Conservation (phyloP, 768 basidiomycete genomes). For the Obba rivulosa region DNA sequence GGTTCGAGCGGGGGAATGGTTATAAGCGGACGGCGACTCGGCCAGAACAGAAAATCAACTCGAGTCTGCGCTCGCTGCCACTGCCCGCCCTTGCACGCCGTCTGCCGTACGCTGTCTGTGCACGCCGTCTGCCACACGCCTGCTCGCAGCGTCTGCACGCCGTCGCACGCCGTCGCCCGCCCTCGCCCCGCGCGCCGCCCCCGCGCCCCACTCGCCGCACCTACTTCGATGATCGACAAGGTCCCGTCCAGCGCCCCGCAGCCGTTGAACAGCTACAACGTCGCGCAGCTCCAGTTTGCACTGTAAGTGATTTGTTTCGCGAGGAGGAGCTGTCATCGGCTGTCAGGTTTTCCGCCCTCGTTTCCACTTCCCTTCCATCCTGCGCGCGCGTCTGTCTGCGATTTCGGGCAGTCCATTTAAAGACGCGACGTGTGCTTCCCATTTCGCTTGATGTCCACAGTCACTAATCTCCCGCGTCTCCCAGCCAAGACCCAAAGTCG, state of each 20-base stretch:
- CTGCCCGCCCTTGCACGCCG: too few species aligned
- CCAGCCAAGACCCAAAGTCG: conserved; percentile 36
- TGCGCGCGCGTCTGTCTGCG: not conserved
- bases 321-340: too few species aligned
- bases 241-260: conserved; percentile 29
- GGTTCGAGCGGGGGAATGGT: not conserved
- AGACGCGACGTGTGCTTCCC: not conserved
- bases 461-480: conserved; percentile 11
- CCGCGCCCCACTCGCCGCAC: not conserved
- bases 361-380: conserved; percentile 5
- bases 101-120: too few species aligned
- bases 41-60: too few species aligned
- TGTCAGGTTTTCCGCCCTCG: conserved; percentile 6
- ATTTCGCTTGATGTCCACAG: not conserved
- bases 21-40: too few species aligned
- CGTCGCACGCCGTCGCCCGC: conserved; percentile 1
- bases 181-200: not conserved
- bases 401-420: conserved; percentile 1
- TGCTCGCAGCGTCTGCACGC: too few species aligned
- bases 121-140: too few species aligned
- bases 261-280: conserved; percentile 50
- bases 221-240: conserved; percentile 49
- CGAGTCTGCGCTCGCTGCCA: too few species aligned
- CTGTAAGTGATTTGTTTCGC: conserved; percentile 40
- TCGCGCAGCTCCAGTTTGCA: conserved; percentile 57